Evolutionary conservation across 2,329 filamentous ascomycete species (phyloP).

Genomic region (Ascochyta fabae): DNA sequence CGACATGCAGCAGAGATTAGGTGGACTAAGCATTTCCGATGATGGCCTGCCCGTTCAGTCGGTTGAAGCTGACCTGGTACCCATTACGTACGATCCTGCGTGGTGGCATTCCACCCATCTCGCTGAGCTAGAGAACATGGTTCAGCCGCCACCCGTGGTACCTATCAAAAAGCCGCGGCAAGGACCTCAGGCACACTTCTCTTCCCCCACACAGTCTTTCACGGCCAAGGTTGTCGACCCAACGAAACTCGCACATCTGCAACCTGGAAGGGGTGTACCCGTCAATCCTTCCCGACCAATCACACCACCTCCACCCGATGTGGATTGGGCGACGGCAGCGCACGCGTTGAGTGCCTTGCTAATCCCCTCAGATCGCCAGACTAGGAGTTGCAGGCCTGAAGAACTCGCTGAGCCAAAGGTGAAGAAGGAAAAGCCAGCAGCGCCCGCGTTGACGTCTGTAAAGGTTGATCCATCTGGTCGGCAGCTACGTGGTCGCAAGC

Average conservation of each 20-base stretch:
- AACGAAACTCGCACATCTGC: slow-evolving; percentile 65
- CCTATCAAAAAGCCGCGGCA: slow-evolving; percentile 67
- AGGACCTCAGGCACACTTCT: slow-evolving; percentile 73
- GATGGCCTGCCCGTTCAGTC: slow-evolving; percentile 27
- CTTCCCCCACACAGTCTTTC: slow-evolving; percentile 86
- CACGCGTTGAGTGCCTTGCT: slow-evolving; percentile 83
- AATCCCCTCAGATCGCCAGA: slow-evolving; percentile 77
- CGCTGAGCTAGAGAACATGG: slow-evolving; percentile 42
- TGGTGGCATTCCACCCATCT: slow-evolving; percentile 54
- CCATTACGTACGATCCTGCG: slow-evolving; percentile 46
- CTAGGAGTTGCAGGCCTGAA: slow-evolving; percentile 76
- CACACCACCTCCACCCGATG: slow-evolving; percentile 77
- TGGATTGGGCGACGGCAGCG: slow-evolving; percentile 84
- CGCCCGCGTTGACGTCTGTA: slow-evolving; percentile 36
- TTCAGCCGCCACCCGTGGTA: slow-evolving; percentile 41
- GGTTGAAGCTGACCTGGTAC: slow-evolving; percentile 25
- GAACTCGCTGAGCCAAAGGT: slow-evolving; percentile 71
- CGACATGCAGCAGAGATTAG: slow-evolving; percentile 64
- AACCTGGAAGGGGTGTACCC: slow-evolving; percentile 55
- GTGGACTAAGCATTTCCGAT: slow-evolving; percentile 47
- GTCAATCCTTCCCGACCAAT: slow-evolving; percentile 53
- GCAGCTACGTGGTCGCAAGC: slow-evolving; percentile 74
- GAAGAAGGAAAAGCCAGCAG: slow-evolving; percentile 59
- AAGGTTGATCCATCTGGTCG: slow-evolving; percentile 59
- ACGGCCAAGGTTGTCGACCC: slow-evolving; percentile 78